These are phyloP conservation scores for Elaeis oleifera DNA, from an alignment of 202 grass and related monocot species.

Conservation along the genomic window DNA sequence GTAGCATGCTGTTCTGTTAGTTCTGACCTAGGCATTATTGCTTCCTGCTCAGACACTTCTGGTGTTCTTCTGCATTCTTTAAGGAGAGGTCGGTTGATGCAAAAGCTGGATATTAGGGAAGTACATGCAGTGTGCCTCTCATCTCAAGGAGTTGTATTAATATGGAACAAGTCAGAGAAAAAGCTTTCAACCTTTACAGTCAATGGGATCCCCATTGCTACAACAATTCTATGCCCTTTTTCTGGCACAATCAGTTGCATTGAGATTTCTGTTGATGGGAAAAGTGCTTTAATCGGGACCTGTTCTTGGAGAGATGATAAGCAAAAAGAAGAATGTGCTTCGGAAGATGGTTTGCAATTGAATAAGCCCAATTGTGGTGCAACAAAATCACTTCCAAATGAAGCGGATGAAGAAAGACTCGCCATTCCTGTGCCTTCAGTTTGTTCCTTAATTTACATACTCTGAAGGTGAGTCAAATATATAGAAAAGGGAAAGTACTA, in stretches of 20 bases:
- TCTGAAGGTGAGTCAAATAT: constrained; percentile 52
- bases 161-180: constrained; percentile 81
- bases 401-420: constrained; percentile 30
- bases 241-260: constrained; percentile 78
- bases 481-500: not conserved
- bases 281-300: constrained; percentile 74
- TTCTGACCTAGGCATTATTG: constrained; percentile 80
- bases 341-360: constrained; percentile 21
- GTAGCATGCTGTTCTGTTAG: constrained; percentile 77
- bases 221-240: constrained; percentile 56
- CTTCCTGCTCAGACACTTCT: constrained; percentile 62
- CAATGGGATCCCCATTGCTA: constrained; percentile 76
- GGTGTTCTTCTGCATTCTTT: constrained; percentile 91
- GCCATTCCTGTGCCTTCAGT: constrained; percentile 71
- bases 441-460: constrained; percentile 87
- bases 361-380: constrained; percentile 7
- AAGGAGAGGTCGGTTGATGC: constrained; percentile 71
- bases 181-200: constrained; percentile 85
- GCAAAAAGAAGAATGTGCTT: constrained; percentile 27
- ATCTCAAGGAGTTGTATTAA: constrained; percentile 75
- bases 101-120: constrained; percentile 51
- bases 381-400: constrained; percentile 15
- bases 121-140: constrained; percentile 65
- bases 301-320: constrained; percentile 41
- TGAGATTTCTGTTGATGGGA: constrained; percentile 78